These are phyloP conservation scores for Cercospora sp. DNA, from an alignment of 2,329 filamentous ascomycete genomes.

Conservation along the genomic window DNA sequence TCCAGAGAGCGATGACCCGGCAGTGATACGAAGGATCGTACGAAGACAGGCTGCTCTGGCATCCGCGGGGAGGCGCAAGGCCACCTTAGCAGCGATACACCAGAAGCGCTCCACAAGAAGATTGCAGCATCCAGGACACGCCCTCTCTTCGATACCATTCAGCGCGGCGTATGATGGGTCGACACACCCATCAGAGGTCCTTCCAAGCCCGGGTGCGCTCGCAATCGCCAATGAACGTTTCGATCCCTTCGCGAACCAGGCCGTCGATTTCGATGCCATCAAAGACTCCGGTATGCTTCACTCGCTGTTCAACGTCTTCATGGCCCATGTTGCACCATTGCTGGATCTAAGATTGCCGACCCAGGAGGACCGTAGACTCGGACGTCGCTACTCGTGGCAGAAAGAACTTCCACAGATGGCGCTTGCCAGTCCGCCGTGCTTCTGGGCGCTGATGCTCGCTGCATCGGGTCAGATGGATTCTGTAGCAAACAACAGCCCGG, in stretches of 20 bases:
- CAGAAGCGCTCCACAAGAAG: conserved; percentile 14
- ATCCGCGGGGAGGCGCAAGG: conserved; percentile 21
- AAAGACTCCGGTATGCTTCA: conserved; percentile 18
- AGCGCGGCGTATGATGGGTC: not conserved
- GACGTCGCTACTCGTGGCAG: conserved; percentile 19
- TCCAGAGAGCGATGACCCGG: conserved; percentile 25
- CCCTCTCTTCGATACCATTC: not conserved
- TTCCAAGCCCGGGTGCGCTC: conserved; percentile 2
- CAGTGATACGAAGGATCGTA: conserved; percentile 23
- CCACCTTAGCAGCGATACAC: conserved; percentile 22
- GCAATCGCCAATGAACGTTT: conserved; percentile 15
- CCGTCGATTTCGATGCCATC: conserved; percentile 20
- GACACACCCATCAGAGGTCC: not conserved
- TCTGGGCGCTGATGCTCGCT: conserved; percentile 22
- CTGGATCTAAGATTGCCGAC: conserved; percentile 21
- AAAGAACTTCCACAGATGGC: conserved; percentile 20
- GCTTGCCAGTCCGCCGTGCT: conserved; percentile 18
- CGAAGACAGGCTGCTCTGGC: conserved; percentile 24
- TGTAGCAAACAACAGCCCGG: conserved; percentile 2
- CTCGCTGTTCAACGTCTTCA: conserved; percentile 21
- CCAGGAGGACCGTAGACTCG: conserved; percentile 16
- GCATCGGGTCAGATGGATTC: conserved; percentile 15
- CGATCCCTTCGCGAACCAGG: conserved; percentile 18
- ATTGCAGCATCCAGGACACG: not conserved
- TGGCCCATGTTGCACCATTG: conserved; percentile 18